These are phyloP conservation scores for Viola pubescens DNA, from an alignment of 441 rosid species.

Conservation along the genomic window DNA sequence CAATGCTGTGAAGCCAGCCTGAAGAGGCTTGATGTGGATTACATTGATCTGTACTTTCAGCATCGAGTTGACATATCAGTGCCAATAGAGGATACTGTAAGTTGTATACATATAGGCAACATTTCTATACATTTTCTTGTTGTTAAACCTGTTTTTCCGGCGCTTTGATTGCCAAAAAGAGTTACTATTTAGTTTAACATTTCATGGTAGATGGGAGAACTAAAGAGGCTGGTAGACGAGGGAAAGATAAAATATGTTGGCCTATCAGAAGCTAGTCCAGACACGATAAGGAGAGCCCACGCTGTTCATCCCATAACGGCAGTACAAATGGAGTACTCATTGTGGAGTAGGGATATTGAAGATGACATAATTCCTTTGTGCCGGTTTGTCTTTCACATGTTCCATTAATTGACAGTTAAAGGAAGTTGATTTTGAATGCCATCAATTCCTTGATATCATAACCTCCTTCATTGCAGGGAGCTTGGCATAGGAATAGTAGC, in stretches of 20 bases:
- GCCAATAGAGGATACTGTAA: conserved; percentile 41
- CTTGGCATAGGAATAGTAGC: conserved; percentile 43
- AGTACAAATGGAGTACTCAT: conserved; percentile 44
- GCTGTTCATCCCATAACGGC: conserved; percentile 49
- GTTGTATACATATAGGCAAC: neutral
- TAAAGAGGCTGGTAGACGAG: conserved; percentile 44
- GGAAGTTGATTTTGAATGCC: neutral
- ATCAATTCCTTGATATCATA: neutral
- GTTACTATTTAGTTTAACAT: neutral
- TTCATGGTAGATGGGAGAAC: conserved; percentile 36
- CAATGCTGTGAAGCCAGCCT: conserved; percentile 54
- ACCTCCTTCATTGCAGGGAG: conserved; percentile 23
- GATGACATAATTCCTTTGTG: conserved; percentile 40
- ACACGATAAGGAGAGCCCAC: conserved; percentile 44
- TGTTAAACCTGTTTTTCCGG: no score
- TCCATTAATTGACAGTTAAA: neutral
- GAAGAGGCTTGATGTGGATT: conserved; percentile 39
- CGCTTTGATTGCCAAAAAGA: neutral
- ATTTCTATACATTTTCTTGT: neutral
- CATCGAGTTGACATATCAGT: conserved; percentile 42
- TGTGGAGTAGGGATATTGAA: conserved; percentile 48
- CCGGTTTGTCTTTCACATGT: conserved; percentile 25
- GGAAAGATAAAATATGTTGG: conserved; percentile 45
- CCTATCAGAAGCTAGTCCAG: conserved; percentile 40
- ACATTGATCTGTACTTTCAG: conserved; percentile 47